A percentile compares a stretch with the other conserved stretches of the same genome.
phyloP scores from a whole-genome alignment of 345 rosid genomes.

The Erysimum cheiranthoides region DNA sequence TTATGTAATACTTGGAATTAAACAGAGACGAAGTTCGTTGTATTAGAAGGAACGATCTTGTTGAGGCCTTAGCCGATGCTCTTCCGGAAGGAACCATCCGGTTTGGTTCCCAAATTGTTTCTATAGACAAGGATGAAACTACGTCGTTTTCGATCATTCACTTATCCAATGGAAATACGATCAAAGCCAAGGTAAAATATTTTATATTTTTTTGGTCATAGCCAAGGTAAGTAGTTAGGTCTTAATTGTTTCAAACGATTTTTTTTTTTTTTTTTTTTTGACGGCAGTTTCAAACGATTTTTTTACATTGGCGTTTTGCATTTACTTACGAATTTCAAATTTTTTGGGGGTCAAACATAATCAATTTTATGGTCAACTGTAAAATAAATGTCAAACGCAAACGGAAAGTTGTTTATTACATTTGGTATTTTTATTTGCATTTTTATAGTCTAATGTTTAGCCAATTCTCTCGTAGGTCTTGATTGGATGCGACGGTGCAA shows the following conservation, averaged over 20 bases:
- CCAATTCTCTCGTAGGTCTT: slow-evolving; percentile 41
- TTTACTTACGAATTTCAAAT: not conserved
- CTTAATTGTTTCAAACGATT: not conserved
- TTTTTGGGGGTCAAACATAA: not conserved
- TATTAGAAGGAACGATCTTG: slow-evolving; percentile 45
- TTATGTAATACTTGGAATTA: not conserved
- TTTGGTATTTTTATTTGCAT: not conserved
- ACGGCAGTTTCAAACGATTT: not conserved
- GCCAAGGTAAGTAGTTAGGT: slow-evolving; percentile 8
- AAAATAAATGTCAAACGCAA: not conserved
- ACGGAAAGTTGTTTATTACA: not conserved
- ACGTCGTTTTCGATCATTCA: slow-evolving; percentile 38
- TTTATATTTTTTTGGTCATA: no score
- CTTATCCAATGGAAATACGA: slow-evolving; percentile 31
- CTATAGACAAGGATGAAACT: slow-evolving; percentile 27
- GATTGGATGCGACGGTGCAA: slow-evolving; percentile 68
- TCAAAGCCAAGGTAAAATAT: slow-evolving; percentile 43
- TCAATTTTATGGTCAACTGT: not conserved
- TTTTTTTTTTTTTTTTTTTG: no score
- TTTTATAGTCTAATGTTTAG: slow-evolving; percentile 4
- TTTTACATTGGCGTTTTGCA: not conserved
- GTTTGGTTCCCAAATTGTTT: slow-evolving; percentile 37
- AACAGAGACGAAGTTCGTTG: slow-evolving; percentile 47
- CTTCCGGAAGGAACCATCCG: slow-evolving; percentile 45
- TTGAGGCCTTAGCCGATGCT: slow-evolving; percentile 45